Percentiles rank a stretch among this genome's conserved stretches.
Evolutionary conservation across 371 early-diverging fungal genomes (phyloP).

Genomic region (Circinella minor): DNA sequence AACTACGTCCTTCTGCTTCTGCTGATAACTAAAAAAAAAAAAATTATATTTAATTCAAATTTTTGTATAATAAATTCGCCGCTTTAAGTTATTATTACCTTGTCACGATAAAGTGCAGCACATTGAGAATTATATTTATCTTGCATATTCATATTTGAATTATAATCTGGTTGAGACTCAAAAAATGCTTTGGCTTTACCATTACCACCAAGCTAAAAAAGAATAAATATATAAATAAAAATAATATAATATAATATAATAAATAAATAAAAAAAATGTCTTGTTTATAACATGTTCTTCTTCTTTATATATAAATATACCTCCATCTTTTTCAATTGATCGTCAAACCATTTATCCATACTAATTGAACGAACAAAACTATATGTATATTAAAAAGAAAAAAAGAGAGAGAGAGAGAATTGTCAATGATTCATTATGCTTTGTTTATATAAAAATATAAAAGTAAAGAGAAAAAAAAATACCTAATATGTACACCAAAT

Average conservation of each 20-base stretch:
- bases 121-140: conserved; percentile 88
- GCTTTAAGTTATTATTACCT: conserved; percentile 51
- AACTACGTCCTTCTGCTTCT: conserved; percentile 75
- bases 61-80: not conserved
- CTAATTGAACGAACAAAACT: conserved; percentile 97
- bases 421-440: no score
- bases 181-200: conserved; percentile 87
- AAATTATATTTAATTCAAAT: no score
- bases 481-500: conserved; percentile 94
- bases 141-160: conserved; percentile 75
- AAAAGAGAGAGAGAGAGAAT: no score
- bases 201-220: conserved; percentile 87
- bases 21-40: conserved; percentile 59
- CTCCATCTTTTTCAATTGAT: conserved; percentile 93
- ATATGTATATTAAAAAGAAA: not conserved
- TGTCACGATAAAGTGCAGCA: conserved; percentile 89
- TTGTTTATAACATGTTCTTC: not conserved
- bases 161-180: conserved; percentile 83
- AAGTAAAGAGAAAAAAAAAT: not conserved
- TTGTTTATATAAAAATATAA: no score
- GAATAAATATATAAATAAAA: not conserved
- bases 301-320: conserved; percentile 31
- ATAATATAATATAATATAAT: no score
- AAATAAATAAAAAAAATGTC: no score
- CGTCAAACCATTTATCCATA: conserved; percentile 98